Base-by-base conservation (phyloP, 441 rosid genomes). In the Raphanus hybrid region DNA sequence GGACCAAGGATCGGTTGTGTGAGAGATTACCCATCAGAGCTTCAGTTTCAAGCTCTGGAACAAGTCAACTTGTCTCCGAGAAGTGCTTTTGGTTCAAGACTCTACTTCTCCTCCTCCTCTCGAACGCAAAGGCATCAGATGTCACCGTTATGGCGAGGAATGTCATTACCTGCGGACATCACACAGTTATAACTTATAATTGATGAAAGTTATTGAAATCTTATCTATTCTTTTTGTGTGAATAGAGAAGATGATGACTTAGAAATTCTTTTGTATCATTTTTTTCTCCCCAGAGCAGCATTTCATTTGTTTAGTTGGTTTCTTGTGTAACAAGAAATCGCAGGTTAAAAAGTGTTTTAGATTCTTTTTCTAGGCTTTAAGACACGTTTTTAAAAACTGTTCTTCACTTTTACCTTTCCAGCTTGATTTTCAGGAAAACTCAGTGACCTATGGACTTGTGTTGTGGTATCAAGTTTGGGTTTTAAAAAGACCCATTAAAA, bases 1-100 rank as follows among this genome's bases (percentile, higher is more conserved):
- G 99, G 99, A 61, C 98, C 99, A 4, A 85, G 97, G 14, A 96
- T 93, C 2, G 93, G 99, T 67, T 92, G 96, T 41, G 92, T 96
- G 64, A 91, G 94, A 82, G 98, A 96, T 76, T 96, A 91, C 76
- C 99, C 98, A 1, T 73, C 89, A 8, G 26, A 23, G 26, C 26
- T 23, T 23, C 26, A 23, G 26, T 23, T 23, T 84, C 92, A 79
- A 54, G 96, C 94, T 27, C 60, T 96, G 79, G 97, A 93, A 87
- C 89, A 85, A 75, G 91, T 91, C 1, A 90, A 85, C 86, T 80
- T 96, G 86, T 92, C 97, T 57, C 98, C 99, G 11, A 85, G 93
- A 84, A 81, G 85, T 70, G 77, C 83, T 7, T 48, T 77, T 48
- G 70, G 67, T 70, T 76, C 85, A 39, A 86, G 84, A 77, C 77